Evolutionary conservation across 768 basidiomycete genomes (phyloP).

Genomic region (Tylopilus cervinicoccineus): DNA sequence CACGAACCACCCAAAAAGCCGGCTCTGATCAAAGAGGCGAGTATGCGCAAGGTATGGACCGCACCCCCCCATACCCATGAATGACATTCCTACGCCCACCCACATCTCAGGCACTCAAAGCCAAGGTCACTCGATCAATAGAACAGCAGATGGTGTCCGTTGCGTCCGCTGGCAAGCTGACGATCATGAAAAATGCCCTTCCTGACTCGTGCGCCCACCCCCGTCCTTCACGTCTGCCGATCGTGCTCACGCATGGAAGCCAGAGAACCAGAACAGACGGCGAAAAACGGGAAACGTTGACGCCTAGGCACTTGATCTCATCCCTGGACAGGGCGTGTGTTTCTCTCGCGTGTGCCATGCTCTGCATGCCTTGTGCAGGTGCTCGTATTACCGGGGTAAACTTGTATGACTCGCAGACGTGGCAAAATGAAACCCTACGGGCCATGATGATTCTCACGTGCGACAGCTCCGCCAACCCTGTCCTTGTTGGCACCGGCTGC

Average conservation of each 20-base stretch:
- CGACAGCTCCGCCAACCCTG: not conserved
- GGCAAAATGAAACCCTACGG: not conserved
- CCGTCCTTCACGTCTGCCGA: not conserved
- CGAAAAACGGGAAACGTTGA: slow-evolving; percentile 20
- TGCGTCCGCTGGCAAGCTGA: slow-evolving; percentile 84
- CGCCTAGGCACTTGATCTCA: not conserved
- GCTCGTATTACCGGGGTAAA: slow-evolving; percentile 4
- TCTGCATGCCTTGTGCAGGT: not conserved
- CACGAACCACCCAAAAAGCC: slow-evolving; percentile 81
- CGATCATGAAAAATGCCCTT: slow-evolving; percentile 79
- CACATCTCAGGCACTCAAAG: slow-evolving; percentile 62
- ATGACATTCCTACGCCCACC: not conserved
- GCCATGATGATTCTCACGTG: not conserved
- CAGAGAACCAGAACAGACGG: slow-evolving; percentile 21
- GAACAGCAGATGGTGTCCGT: slow-evolving; percentile 89
- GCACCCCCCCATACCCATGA: not conserved
- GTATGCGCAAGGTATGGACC: slow-evolving; percentile 75
- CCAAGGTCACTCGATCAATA: slow-evolving; percentile 90
- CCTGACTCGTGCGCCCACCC: slow-evolving; percentile 23
- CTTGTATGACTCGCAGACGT: not conserved
- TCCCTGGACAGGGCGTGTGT: slow-evolving; percentile 5
- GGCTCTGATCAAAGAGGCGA: slow-evolving; percentile 63
- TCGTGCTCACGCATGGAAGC: not conserved
- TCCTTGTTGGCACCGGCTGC: not conserved
- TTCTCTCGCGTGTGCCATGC: not conserved